phyloP scores from a whole-genome alignment of 2,329 filamentous ascomycete species.

The Biscogniauxia mediterranea region DNA sequence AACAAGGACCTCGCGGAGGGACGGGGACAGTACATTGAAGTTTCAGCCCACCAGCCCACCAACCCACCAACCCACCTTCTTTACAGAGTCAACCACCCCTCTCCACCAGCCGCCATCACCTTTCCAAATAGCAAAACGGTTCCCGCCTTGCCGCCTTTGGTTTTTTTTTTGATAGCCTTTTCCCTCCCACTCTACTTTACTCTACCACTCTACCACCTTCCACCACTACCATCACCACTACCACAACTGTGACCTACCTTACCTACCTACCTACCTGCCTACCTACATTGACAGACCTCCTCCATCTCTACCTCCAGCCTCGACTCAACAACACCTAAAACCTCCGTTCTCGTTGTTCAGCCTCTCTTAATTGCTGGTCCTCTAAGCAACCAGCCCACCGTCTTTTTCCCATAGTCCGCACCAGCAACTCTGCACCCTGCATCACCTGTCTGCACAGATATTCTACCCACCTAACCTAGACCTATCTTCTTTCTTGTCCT shows the following conservation, averaged over 20 bases:
- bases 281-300: background rate
- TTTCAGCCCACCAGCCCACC: conserved; percentile 9
- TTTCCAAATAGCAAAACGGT: background rate
- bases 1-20: background rate
- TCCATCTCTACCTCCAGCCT: conserved; percentile 6
- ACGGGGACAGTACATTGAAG: background rate
- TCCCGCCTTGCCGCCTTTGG: background rate
- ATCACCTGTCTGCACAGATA: background rate
- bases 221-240: background rate
- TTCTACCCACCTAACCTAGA: background rate
- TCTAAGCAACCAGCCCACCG: background rate
- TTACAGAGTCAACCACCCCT: conserved; percentile 5
- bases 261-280: too few species aligned
- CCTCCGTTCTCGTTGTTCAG: background rate
- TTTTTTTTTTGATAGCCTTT: conserved; percentile 3
- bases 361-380: conserved; percentile 1
- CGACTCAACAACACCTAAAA: conserved; percentile 1
- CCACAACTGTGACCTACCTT: background rate
- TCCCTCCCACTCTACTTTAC: too few species aligned
- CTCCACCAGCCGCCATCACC: background rate
- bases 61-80: conserved; percentile 10
- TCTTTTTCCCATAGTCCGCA: background rate
- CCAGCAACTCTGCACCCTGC: background rate
- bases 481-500: too few species aligned
- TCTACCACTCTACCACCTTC: background rate